Percentiles rank a stretch among this genome's conserved stretches.
Evolutionary conservation across 176 grass and related monocot genomes (phyloP).

Genomic region (Microstegium vimineum): DNA sequence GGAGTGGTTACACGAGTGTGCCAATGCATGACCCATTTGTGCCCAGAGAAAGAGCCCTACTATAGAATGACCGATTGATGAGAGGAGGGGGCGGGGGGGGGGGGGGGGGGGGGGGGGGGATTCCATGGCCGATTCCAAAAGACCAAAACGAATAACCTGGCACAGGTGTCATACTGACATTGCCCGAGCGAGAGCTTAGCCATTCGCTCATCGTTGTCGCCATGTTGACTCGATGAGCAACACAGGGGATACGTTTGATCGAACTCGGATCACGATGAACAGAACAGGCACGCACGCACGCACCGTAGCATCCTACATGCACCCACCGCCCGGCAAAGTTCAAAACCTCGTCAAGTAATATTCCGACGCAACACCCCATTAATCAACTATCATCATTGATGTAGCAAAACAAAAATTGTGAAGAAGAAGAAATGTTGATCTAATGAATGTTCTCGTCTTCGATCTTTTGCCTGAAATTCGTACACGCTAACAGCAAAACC

Average conservation of each 20-base stretch:
- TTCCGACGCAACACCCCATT: neutral
- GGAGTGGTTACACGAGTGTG: neutral
- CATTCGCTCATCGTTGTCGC: neutral
- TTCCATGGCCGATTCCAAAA: too few species aligned
- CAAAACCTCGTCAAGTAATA: neutral
- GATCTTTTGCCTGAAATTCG: neutral
- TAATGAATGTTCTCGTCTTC: neutral
- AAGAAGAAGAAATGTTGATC: neutral
- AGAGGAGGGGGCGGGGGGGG: too few species aligned
- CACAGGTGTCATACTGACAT: too few species aligned
- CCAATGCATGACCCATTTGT: neutral
- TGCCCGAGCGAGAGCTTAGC: neutral
- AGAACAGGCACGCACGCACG: too few species aligned
- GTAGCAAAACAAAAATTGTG: neutral
- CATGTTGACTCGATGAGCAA: neutral
- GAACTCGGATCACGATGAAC: too few species aligned
- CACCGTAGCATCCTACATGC: too few species aligned
- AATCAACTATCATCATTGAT: neutral
- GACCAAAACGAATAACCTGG: too few species aligned
- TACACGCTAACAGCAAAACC: neutral
- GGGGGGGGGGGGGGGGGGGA: too few species aligned
- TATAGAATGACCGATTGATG: too few species aligned
- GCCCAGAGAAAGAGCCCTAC: neutral
- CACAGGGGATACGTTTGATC: too few species aligned
- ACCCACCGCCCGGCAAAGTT: neutral